Percentiles rank a stretch among this genome's conserved stretches.
Evolutionary conservation across 495 filamentous ascomycete genomes (phyloP).

Genomic region (Filosporella fistucella): DNA sequence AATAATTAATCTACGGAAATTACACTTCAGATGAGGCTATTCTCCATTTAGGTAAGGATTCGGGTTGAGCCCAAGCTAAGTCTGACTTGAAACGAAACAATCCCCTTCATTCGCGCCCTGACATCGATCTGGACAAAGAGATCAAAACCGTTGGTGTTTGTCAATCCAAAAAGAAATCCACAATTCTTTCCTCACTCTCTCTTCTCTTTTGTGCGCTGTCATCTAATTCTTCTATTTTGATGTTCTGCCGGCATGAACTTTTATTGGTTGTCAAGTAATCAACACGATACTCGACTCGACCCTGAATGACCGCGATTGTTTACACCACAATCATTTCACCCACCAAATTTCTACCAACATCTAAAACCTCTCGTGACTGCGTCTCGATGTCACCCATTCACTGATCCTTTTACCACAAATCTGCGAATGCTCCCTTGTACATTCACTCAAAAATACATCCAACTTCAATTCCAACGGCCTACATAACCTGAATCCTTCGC

Average conservation of each 20-base stretch:
- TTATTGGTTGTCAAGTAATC: neutral
- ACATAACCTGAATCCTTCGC: too few relatives aligned
- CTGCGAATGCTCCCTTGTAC: too few relatives aligned
- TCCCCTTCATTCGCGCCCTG: constrained; percentile 10
- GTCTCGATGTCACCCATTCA: constrained; percentile 2
- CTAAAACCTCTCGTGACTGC: constrained; percentile 2
- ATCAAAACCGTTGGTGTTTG: constrained; percentile 7
- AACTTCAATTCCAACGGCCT: too few relatives aligned
- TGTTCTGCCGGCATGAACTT: constrained; percentile 5
- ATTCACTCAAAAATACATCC: too few relatives aligned
- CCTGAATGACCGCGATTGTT: neutral
- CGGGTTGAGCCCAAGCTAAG: too few relatives aligned
- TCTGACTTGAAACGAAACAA: constrained; percentile 11
- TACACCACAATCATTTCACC: neutral
- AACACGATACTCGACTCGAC: constrained; percentile 1
- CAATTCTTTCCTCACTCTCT: too few relatives aligned
- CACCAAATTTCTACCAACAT: neutral
- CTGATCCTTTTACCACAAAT: too few relatives aligned
- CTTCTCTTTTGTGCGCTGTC: too few relatives aligned
- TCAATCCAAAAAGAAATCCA: neutral
- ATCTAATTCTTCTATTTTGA: neutral
- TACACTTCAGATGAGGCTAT: too few relatives aligned
- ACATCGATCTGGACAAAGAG: neutral
- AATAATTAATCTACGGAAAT: too few relatives aligned
- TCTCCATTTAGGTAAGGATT: too few relatives aligned